phyloP scores from a whole-genome alignment of 192 early-diverging fungal species.

The Entomortierella parvispora region DNA sequence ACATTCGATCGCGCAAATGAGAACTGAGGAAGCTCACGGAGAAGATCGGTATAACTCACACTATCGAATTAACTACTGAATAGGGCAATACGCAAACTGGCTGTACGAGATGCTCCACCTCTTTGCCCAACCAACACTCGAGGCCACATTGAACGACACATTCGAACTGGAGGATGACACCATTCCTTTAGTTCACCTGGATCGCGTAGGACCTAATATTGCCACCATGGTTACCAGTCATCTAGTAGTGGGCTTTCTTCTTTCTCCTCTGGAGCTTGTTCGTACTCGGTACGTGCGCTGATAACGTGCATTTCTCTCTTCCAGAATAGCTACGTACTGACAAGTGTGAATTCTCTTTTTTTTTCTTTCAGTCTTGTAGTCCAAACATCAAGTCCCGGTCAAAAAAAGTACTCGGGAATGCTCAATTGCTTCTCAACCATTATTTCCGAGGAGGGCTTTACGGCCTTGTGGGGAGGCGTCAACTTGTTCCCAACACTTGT shows the following conservation, averaged over 20 bases:
- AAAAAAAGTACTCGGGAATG: slow-evolving; percentile 87
- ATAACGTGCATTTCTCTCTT: too few species aligned
- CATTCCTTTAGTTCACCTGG: slow-evolving; percentile 72
- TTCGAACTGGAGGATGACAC: slow-evolving; percentile 93
- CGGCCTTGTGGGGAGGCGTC: slow-evolving; percentile 73
- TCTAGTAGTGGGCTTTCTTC: slow-evolving; percentile 77
- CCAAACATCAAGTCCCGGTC: slow-evolving; percentile 1
- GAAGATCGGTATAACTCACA: not conserved
- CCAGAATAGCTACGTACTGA: too few species aligned
- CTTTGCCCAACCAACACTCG: slow-evolving; percentile 85
- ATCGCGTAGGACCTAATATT: slow-evolving; percentile 66
- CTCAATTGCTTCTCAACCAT: slow-evolving; percentile 83
- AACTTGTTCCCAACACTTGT: slow-evolving; percentile 85
- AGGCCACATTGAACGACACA: slow-evolving; percentile 88
- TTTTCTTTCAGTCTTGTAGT: too few species aligned
- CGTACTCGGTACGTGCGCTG: slow-evolving; percentile 74
- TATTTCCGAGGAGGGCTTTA: slow-evolving; percentile 77
- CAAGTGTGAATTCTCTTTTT: too few species aligned
- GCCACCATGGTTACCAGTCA: slow-evolving; percentile 80
- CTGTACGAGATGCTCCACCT: slow-evolving; percentile 76
- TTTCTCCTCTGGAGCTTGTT: slow-evolving; percentile 92
- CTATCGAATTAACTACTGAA: not conserved
- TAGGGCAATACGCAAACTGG: slow-evolving; percentile 86
- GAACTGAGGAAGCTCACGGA: too few species aligned
- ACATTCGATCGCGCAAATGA: too few species aligned